Evolutionary conservation across 2,329 filamentous ascomycete genomes (phyloP).

Genomic region (Neofusicoccum sp.): DNA sequence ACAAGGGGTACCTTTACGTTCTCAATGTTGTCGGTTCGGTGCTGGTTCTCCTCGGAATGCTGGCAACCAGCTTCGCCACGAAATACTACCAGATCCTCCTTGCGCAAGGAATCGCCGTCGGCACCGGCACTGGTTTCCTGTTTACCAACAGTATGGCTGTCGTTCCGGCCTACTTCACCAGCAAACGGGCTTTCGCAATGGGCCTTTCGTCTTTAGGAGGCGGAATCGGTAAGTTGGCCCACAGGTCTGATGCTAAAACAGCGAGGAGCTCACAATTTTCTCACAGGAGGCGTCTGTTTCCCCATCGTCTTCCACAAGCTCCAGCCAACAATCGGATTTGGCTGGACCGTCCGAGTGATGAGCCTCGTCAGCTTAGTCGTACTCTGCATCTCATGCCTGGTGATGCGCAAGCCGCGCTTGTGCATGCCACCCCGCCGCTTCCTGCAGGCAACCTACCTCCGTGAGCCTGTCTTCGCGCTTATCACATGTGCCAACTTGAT

Average conservation of each 20-base stretch:
- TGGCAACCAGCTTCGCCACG: constrained; percentile 50
- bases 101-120: constrained; percentile 49
- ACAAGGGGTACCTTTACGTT: constrained; percentile 46
- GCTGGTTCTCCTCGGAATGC: constrained; percentile 48
- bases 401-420: constrained; percentile 42
- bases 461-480: not conserved
- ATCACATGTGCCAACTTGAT: not conserved
- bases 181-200: constrained; percentile 42
- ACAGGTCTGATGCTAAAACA: no score
- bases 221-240: constrained; percentile 23
- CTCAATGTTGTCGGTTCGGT: constrained; percentile 44
- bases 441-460: no score
- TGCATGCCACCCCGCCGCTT: no score
- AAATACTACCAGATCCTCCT: constrained; percentile 51
- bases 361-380: constrained; percentile 62
- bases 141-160: constrained; percentile 48
- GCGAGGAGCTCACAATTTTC: no score
- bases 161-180: constrained; percentile 48
- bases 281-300: constrained; percentile 28
- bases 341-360: constrained; percentile 63
- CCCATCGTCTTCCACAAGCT: constrained; percentile 58
- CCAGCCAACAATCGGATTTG: constrained; percentile 58
- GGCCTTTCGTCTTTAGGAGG: constrained; percentile 47
- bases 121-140: constrained; percentile 44
- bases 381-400: constrained; percentile 43